These are phyloP conservation scores for Aegilops sharonensis DNA, from an alignment of 176 grass and related monocot species.

Conservation along the genomic window DNA sequence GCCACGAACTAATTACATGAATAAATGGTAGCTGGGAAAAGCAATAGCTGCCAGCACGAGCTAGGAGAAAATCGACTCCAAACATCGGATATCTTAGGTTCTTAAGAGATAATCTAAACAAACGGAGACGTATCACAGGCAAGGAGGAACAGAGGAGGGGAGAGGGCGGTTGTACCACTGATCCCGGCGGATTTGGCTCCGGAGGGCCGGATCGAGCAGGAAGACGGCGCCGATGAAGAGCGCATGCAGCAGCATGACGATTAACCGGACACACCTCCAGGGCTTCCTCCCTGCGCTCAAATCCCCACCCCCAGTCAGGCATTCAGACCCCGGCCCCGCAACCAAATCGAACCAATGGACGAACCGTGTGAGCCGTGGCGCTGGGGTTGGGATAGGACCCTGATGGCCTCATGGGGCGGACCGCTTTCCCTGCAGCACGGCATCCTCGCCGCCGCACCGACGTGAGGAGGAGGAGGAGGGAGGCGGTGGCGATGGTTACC, in stretches of 20 bases:
- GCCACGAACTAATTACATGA: neutral
- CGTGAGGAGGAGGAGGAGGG: neutral
- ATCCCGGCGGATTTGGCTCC: neutral
- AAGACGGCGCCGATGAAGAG: slow-evolving; percentile 14
- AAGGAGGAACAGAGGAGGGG: neutral
- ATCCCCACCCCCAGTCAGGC: neutral
- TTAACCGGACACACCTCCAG: neutral
- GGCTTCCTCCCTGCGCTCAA: slow-evolving; percentile 17
- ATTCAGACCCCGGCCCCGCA: neutral
- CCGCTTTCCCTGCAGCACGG: neutral
- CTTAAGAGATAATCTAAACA: neutral
- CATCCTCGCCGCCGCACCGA: slow-evolving; percentile 13
- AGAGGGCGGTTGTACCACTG: neutral
- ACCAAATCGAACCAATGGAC: neutral
- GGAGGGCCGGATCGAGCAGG: slow-evolving; percentile 9
- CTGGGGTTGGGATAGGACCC: neutral
- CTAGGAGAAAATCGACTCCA: neutral
- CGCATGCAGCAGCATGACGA: slow-evolving; percentile 11
- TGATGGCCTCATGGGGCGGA: neutral
- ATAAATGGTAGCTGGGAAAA: neutral
- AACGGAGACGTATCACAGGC: too few species aligned
- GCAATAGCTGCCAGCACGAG: neutral
- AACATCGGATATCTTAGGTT: neutral
- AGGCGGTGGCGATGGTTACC: neutral
- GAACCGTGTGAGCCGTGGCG: neutral